phyloP scores from a whole-genome alignment of 2,329 filamentous ascomycete species.

The Sphaerulina populicola region DNA sequence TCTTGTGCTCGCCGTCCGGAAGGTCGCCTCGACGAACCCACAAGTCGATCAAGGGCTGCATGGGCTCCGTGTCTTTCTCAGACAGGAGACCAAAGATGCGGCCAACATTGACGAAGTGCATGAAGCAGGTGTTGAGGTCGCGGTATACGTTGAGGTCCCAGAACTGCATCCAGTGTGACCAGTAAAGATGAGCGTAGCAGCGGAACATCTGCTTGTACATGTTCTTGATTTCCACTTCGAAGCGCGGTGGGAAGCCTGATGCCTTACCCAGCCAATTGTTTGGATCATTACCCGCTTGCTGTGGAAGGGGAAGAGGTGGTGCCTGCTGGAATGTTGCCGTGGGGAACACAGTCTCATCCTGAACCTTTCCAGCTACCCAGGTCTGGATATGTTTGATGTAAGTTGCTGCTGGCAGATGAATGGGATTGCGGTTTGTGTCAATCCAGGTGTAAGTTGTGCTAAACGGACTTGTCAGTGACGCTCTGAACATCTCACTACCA shows the following conservation, averaged over 20 bases:
- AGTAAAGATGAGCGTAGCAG: slow-evolving; percentile 48
- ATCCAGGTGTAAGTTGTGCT: slow-evolving; percentile 97
- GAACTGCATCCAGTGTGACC: slow-evolving; percentile 46
- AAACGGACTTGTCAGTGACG: background rate
- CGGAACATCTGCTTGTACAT: slow-evolving; percentile 50
- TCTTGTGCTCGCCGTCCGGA: slow-evolving; percentile 39
- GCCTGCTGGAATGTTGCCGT: slow-evolving; percentile 68
- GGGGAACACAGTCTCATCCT: slow-evolving; percentile 81
- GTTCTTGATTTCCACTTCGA: slow-evolving; percentile 67
- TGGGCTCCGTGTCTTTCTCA: slow-evolving; percentile 85
- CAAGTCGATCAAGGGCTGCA: slow-evolving; percentile 87
- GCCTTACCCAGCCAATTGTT: slow-evolving; percentile 82
- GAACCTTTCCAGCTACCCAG: slow-evolving; percentile 94
- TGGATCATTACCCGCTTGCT: slow-evolving; percentile 40
- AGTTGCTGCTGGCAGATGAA: slow-evolving; percentile 83
- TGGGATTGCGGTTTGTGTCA: slow-evolving; percentile 75
- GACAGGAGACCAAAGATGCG: slow-evolving; percentile 71
- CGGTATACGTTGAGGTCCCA: slow-evolving; percentile 43
- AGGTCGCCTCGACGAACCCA: slow-evolving; percentile 86
- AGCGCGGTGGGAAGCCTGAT: slow-evolving; percentile 55
- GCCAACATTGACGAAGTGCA: slow-evolving; percentile 53
- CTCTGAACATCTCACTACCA: background rate
- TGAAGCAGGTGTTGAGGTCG: slow-evolving; percentile 48
- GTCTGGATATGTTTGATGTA: slow-evolving; percentile 95
- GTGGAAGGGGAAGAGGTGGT: slow-evolving; percentile 43